These are phyloP conservation scores for Trichomonas gallinae DNA, from an alignment of 208 protist species.

Conservation along the genomic window DNA sequence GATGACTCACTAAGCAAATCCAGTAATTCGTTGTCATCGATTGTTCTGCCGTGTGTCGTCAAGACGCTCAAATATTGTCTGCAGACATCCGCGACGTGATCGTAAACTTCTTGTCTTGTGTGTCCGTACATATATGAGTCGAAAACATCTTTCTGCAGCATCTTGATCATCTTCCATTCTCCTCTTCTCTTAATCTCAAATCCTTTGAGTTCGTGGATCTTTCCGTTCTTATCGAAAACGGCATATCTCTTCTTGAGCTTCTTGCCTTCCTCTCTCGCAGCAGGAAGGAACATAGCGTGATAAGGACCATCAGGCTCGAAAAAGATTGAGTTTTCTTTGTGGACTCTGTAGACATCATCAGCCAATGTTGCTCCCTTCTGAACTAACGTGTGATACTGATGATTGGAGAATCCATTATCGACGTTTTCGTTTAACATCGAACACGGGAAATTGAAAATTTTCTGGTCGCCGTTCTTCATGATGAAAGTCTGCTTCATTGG, in stretches of 20 bases:
- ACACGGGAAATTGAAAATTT: conserved; percentile 77
- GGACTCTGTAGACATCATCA: conserved; percentile 29
- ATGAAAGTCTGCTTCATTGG: conserved; percentile 83
- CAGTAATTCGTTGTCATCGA: conserved; percentile 81
- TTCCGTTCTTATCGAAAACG: conserved; percentile 89
- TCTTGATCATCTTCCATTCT: conserved; percentile 97
- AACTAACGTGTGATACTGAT: conserved; percentile 80
- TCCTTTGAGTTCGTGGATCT: conserved; percentile 96
- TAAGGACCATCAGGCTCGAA: conserved; percentile 99
- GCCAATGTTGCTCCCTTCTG: conserved; percentile 1
- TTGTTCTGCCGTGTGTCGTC: conserved; percentile 28
- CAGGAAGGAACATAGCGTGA: conserved; percentile 93
- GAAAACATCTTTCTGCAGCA: conserved; percentile 89
- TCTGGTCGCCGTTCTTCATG: neutral
- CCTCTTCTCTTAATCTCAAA: conserved; percentile 99
- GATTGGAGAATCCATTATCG: conserved; percentile 84
- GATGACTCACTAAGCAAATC: conserved; percentile 83
- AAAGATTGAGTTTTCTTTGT: conserved; percentile 88
- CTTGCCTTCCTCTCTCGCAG: conserved; percentile 92
- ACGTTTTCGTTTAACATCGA: conserved; percentile 95
- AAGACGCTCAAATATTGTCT: conserved; percentile 7
- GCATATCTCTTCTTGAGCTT: conserved; percentile 75
- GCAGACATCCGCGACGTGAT: conserved; percentile 66
- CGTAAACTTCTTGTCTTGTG: conserved; percentile 80
- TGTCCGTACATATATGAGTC: conserved; percentile 78